These are phyloP conservation scores for Naganishia antarctica DNA, from an alignment of 768 basidiomycete genomes.

Conservation along the genomic window DNA sequence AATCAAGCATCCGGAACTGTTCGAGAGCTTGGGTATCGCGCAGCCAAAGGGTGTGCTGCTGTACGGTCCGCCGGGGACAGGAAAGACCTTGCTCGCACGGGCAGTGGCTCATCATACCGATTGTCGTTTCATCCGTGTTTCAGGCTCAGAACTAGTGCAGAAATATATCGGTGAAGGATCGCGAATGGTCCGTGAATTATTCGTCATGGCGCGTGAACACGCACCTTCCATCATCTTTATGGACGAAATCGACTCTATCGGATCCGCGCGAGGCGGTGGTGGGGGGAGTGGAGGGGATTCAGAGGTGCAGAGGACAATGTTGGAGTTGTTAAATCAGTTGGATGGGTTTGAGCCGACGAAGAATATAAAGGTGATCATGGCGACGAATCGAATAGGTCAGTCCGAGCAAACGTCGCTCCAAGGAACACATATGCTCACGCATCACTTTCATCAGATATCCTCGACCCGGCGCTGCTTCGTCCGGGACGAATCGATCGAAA, in stretches of 20 bases:
- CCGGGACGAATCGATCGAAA: constrained; percentile 94
- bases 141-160: constrained; percentile 88
- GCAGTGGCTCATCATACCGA: constrained; percentile 97
- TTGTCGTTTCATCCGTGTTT: constrained; percentile 94
- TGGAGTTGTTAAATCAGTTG: constrained; percentile 80
- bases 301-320: constrained; percentile 84
- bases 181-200: constrained; percentile 92
- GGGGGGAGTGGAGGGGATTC: constrained; percentile 70
- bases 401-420: no score
- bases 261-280: constrained; percentile 78
- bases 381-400: constrained; percentile 85
- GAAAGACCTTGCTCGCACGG: constrained; percentile 89
- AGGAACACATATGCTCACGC: no score
- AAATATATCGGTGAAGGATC: constrained; percentile 98
- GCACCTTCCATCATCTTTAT: constrained; percentile 99
- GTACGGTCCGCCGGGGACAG: constrained; percentile 93
- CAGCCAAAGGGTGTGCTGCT: constrained; percentile 94
- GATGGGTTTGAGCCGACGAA: constrained; percentile 81
- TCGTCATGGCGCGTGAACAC: constrained; percentile 96
- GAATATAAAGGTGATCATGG: constrained; percentile 65
- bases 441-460: no score
- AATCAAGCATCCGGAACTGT: constrained; percentile 94
- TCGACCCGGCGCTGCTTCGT: constrained; percentile 85
- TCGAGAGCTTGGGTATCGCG: constrained; percentile 91
- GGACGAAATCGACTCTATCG: constrained; percentile 99